Base-by-base conservation (phyloP, 2,329 filamentous ascomycete genomes). In the Alternaria gansuensis region DNA sequence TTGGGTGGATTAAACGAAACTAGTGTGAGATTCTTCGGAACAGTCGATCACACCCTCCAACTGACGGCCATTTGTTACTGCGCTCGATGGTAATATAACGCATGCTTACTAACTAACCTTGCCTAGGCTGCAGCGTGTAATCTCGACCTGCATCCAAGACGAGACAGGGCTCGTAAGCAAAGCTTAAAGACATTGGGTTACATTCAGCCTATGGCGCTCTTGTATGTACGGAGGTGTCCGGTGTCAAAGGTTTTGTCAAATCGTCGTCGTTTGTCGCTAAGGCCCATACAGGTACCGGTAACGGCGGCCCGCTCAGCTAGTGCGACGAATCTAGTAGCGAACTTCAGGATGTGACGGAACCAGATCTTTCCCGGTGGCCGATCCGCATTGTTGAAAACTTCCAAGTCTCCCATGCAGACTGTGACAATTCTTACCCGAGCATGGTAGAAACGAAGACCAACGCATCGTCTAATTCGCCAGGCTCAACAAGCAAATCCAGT, bases 391-490 rank as follows among this genome's bases (percentile, higher is more conserved):
- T 57, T 48, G 51, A 58, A 64, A 62, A 60, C 48, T 59, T 63
- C 41, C 41, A 14, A 56, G 51, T 50, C 51, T 29, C 37, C 34
- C 45, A 56, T 54, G 56, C 28, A 62, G 63, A 51, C 51, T 51
- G 24, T 44, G 28, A 51, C 31, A 54, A 37, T 48, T 31, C 29
- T 37, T 41, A 14, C 39, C 28, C 43, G 61, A 64, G 54, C 41
- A 75, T 75, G 73, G 64, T 63, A 21, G 72, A 75, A 43, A 60
- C 68, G 37, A 68, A 66, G 28, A 40, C 62, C 21, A 51, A 29
- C 55, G 62, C 62, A 17, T 64, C 68, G 54, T 64, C 69, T 36
- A 69, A 70, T 29, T 72, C 67, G 57, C 67, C 71, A 37, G 67
- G 45, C 37, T 59, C 65, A 43, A 62, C 63, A n/a, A 55, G 53